phyloP scores from a whole-genome alignment of 2,329 filamentous ascomycete genomes.

The Dactylonectria estremocensis region DNA sequence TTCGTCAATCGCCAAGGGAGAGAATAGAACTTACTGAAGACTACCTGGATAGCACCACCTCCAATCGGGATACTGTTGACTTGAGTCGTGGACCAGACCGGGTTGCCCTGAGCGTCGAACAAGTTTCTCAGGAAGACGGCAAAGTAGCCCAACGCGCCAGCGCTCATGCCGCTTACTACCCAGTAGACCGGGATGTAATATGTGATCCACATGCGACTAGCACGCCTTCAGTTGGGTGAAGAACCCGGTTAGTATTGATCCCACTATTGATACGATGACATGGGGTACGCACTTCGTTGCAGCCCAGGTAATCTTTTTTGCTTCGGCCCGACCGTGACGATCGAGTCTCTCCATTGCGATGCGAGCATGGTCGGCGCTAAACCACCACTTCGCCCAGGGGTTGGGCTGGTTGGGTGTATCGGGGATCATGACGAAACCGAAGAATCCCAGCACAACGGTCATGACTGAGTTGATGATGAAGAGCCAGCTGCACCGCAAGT shows the following conservation, averaged over 20 bases:
- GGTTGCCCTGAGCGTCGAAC: conserved; percentile 41
- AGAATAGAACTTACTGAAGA: conserved; percentile 51
- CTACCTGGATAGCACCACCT: conserved; percentile 56
- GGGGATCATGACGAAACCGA: conserved; percentile 28
- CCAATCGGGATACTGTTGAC: conserved; percentile 68
- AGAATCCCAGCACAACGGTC: conserved; percentile 22
- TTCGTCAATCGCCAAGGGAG: neutral
- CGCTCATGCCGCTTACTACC: conserved; percentile 31
- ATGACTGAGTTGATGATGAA: conserved; percentile 23
- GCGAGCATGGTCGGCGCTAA: conserved; percentile 45
- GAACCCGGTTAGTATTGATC: neutral
- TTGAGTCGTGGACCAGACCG: conserved; percentile 53
- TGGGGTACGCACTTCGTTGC: conserved; percentile 39
- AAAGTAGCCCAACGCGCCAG: conserved; percentile 48
- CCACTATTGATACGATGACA: no score
- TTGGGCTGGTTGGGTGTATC: conserved; percentile 32
- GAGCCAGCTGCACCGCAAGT: conserved; percentile 7
- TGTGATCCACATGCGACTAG: conserved; percentile 50
- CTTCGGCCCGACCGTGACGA: conserved; percentile 35
- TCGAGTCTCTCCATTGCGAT: conserved; percentile 51
- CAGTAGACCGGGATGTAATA: conserved; percentile 42
- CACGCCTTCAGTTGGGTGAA: conserved; percentile 20
- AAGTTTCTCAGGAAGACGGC: conserved; percentile 51
- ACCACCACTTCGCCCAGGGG: conserved; percentile 48
- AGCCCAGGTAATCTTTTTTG: conserved; percentile 46